Percentiles rank a stretch among this genome's conserved stretches.
Evolutionary conservation across 2,329 filamentous ascomycete genomes (phyloP).

Genomic region (Endocalyx cinctus): DNA sequence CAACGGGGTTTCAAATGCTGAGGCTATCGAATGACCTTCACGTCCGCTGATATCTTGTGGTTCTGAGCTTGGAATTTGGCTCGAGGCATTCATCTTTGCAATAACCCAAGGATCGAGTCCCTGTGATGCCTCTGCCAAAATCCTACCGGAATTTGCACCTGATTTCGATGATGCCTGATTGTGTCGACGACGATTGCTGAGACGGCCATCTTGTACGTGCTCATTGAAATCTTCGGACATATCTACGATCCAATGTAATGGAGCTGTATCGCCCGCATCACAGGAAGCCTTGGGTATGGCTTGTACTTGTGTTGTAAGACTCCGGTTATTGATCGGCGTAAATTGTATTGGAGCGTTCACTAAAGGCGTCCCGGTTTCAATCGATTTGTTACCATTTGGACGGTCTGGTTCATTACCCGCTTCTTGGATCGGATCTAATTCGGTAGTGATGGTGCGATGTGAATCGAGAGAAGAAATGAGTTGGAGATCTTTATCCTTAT

Average conservation of each 20-base stretch:
- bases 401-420: too few species aligned
- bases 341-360: constrained; percentile 8
- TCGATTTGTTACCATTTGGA: too few species aligned
- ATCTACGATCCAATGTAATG: constrained; percentile 10
- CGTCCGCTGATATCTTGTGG: not conserved
- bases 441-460: too few species aligned
- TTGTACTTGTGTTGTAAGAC: not conserved
- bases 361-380: too few species aligned
- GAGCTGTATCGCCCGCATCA: not conserved
- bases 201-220: not conserved
- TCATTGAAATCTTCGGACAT: constrained; percentile 19
- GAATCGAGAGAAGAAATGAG: too few species aligned
- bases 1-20: constrained; percentile 5
- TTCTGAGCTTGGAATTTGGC: not conserved
- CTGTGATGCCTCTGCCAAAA: constrained; percentile 5
- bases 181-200: too few species aligned
- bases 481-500: too few species aligned
- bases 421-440: not conserved
- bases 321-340: constrained; percentile 5
- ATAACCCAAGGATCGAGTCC: constrained; percentile 36
- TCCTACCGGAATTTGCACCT: constrained; percentile 1
- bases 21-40: not conserved
- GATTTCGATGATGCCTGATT: too few species aligned
- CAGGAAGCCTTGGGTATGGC: too few species aligned
- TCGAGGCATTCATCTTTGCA: constrained; percentile 30